These are phyloP conservation scores for Fusarium guadeloupense DNA, from an alignment of 2,329 filamentous ascomycete genomes.

Conservation along the genomic window DNA sequence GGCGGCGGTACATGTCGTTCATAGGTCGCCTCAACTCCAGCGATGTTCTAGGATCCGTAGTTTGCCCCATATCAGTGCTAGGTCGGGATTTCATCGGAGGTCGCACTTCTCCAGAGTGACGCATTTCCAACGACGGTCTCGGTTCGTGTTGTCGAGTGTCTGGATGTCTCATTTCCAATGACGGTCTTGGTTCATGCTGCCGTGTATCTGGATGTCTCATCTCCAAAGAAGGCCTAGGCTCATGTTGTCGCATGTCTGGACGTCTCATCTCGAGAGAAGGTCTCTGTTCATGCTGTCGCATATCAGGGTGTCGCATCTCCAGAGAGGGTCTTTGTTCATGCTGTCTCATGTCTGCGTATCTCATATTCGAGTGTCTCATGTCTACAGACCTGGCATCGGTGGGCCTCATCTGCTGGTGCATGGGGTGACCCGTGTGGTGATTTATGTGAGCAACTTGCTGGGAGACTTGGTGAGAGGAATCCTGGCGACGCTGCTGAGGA, in stretches of 20 bases:
- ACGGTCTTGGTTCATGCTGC: slow-evolving; percentile 28
- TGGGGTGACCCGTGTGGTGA: slow-evolving; percentile 19
- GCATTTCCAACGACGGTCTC: slow-evolving; percentile 31
- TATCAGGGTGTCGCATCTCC: not conserved
- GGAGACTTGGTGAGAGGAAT: slow-evolving; percentile 13
- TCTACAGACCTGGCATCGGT: too few relatives aligned
- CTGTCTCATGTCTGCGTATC: slow-evolving; percentile 4
- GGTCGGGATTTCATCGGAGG: slow-evolving; percentile 26
- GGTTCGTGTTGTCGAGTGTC: slow-evolving; percentile 28
- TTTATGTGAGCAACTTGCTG: slow-evolving; percentile 34
- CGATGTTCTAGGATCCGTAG: slow-evolving; percentile 29
- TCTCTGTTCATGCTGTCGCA: not conserved
- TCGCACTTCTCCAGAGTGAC: slow-evolving; percentile 29
- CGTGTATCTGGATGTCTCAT: slow-evolving; percentile 16
- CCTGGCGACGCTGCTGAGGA: slow-evolving; percentile 21
- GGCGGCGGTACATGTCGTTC: slow-evolving; percentile 40
- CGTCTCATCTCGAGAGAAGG: not conserved
- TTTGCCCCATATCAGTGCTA: slow-evolving; percentile 26
- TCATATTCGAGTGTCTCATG: not conserved
- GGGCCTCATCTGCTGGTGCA: slow-evolving; percentile 30
- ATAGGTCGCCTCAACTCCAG: slow-evolving; percentile 39
- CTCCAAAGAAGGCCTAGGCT: not conserved
- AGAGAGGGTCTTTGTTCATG: not conserved
- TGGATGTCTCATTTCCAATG: slow-evolving; percentile 23
- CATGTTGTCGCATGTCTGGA: not conserved